Percentiles rank a stretch among this genome's conserved stretches.
Evolutionary conservation across 495 filamentous ascomycete genomes (phyloP).

Genomic region (Neurospora hispaniola): DNA sequence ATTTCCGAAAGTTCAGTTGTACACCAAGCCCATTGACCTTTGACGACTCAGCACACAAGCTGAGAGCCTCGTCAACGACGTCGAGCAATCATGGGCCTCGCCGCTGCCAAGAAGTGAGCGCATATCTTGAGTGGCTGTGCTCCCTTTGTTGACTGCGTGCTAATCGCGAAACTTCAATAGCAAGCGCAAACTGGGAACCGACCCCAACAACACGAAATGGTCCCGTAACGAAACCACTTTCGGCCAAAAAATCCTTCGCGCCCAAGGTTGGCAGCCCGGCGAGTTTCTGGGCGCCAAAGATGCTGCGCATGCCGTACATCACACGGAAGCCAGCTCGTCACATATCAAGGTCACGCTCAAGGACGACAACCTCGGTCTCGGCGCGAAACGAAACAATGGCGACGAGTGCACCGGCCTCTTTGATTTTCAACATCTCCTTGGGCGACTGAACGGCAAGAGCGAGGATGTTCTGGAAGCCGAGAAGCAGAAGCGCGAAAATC

Average conservation of each 20-base stretch:
- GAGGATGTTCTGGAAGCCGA: conserved; percentile 58
- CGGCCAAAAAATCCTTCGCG: conserved; percentile 74
- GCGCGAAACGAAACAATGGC: conserved; percentile 57
- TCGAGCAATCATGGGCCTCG: conserved; percentile 54
- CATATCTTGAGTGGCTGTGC: not conserved
- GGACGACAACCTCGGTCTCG: conserved; percentile 82
- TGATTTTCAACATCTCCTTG: conserved; percentile 72
- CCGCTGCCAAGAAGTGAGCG: conserved; percentile 59
- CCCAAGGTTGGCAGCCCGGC: conserved; percentile 86
- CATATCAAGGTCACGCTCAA: conserved; percentile 73
- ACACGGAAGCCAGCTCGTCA: conserved; percentile 64
- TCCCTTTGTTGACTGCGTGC: not conserved
- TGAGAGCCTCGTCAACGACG: conserved; percentile 5
- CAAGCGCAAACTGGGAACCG: conserved; percentile 68
- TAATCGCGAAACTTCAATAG: conserved; percentile 32
- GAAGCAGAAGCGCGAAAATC: conserved; percentile 46
- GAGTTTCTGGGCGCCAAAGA: conserved; percentile 64
- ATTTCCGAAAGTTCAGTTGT: conserved; percentile 4
- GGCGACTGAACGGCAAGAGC: conserved; percentile 79
- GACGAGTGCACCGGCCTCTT: conserved; percentile 74
- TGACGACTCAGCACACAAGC: conserved; percentile 7
- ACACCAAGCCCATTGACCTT: not conserved
- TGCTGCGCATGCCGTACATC: conserved; percentile 58
- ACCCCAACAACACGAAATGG: conserved; percentile 94
- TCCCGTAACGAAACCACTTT: conserved; percentile 67